Base-by-base conservation (phyloP, 352 stramenopile genomes). In the Pythium phragmitis region DNA sequence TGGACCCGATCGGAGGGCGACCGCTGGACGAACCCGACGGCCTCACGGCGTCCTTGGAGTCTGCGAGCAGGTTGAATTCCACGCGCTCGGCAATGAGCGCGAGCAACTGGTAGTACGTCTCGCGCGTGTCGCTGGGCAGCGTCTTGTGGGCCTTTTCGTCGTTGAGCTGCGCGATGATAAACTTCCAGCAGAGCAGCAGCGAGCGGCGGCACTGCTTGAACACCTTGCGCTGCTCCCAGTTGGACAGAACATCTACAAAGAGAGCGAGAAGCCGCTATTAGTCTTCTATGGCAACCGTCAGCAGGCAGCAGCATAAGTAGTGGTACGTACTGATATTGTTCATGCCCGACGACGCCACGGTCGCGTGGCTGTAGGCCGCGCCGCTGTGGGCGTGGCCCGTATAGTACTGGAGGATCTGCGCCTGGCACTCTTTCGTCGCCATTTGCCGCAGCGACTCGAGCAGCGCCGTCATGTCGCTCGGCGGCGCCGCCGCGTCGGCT, bases 181-280 rank as follows among this genome's bases (percentile, higher is more conserved):
- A 87, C 57, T 88, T 88, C 82, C 82, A 91, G 52, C 78, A 87
- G 2, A 87, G 63, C 55, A 89, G 39, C 43, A 91, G 78, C 14
- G 76, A 74, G 23, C 79, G 78, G 3, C 79, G 74, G 61, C 80
- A 88, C 45, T 88, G 71, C 11, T 82, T 78, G 42, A 88, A 87
- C 4, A 89, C 57, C 30, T 72, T 68, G 39, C 69, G 64, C 43
- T 77, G 73, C 50, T 81, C 75, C 57, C 65, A 78, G 21, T 59
- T 77, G 1, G 68, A 68, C 28, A 68, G 62, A 39, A 64, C 48
- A 30, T 58, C 70, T 73, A 43, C 1, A 21, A 8, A 34, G 12
- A 23, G 4, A 45, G 0, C 49, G 42, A 17, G 17, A 43, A 34
- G 26, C 17, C 28, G 4, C 21, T 9, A 12, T 37, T 19, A 51